Conservation (phyloP, 1,284 basidiomycete genomes). For the Entoloma clypeatum region DNA sequence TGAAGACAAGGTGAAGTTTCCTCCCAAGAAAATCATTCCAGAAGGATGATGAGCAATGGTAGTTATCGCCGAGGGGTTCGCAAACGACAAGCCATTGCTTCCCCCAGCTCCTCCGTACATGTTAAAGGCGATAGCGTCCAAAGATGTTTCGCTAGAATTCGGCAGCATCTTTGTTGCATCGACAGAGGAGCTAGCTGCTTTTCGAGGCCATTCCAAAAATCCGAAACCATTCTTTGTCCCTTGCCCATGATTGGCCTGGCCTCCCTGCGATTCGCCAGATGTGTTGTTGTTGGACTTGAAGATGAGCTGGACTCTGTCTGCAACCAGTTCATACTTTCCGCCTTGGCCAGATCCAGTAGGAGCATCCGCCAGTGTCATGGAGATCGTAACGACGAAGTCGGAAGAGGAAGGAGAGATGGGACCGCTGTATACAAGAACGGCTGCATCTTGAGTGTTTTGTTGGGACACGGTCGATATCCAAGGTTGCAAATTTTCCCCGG, state of each 20-base stretch:
- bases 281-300: constrained; percentile 59
- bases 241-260: constrained; percentile 21
- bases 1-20: constrained; percentile 66
- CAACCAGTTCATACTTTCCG: constrained; percentile 75
- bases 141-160: constrained; percentile 68
- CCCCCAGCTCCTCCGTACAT: constrained; percentile 56
- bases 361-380: constrained; percentile 60
- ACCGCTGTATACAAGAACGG: constrained; percentile 74
- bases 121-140: constrained; percentile 62
- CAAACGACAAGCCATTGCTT: constrained; percentile 29
- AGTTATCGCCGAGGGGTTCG: constrained; percentile 41
- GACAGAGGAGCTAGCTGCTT: constrained; percentile 31
- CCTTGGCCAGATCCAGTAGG: constrained; percentile 59
- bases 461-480: constrained; percentile 72
- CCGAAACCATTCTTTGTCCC: constrained; percentile 55
- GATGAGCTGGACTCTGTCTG: constrained; percentile 73
- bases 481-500: constrained; percentile 62
- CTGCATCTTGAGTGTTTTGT: constrained; percentile 63
- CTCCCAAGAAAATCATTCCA: constrained; percentile 71
- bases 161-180: constrained; percentile 60
- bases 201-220: constrained; percentile 76
- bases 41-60: constrained; percentile 64
- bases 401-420: constrained; percentile 72
- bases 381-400: constrained; percentile 72
- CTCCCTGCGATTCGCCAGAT: constrained; percentile 26